A percentile compares a stretch with the other conserved stretches of the same genome.
Evolutionary conservation across 1,139 yeast genomes (phyloP).

Genomic region (Hanseniaspora gamundiae): DNA sequence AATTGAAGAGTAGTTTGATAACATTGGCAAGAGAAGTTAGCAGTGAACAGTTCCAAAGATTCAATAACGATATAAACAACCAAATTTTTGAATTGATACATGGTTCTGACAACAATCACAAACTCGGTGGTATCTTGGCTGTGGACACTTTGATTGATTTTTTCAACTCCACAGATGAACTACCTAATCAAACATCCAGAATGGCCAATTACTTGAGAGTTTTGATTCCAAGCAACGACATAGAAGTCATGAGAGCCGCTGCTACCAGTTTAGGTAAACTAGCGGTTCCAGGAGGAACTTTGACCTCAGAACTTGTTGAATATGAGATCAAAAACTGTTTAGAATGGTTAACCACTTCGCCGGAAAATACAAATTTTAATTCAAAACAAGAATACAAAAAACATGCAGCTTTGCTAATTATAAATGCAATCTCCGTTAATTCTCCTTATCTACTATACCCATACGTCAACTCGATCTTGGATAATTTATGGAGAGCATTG

Average conservation of each 20-base stretch:
- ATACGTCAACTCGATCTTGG: constrained; percentile 67
- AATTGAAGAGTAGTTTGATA: constrained; percentile 53
- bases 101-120: constrained; percentile 56
- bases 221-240: constrained; percentile 70
- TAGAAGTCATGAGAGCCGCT: constrained; percentile 76
- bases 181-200: constrained; percentile 81
- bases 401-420: constrained; percentile 81
- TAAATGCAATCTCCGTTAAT: constrained; percentile 74
- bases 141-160: constrained; percentile 77
- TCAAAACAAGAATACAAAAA: constrained; percentile 75
- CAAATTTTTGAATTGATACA: constrained; percentile 77
- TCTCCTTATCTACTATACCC: constrained; percentile 77
- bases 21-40: constrained; percentile 65
- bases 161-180: constrained; percentile 64
- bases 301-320: constrained; percentile 87
- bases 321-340: constrained; percentile 81
- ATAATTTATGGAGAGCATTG: constrained; percentile 78
- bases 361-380: constrained; percentile 28
- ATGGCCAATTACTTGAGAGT: constrained; percentile 79
- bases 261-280: constrained; percentile 77
- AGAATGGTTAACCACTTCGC: constrained; percentile 68
- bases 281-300: constrained; percentile 79
- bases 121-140: constrained; percentile 85
- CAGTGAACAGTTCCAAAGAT: constrained; percentile 61
- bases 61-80: constrained; percentile 78